These are phyloP conservation scores for Phialophora macrospora DNA, from an alignment of 2,329 filamentous ascomycete genomes.

Conservation along the genomic window DNA sequence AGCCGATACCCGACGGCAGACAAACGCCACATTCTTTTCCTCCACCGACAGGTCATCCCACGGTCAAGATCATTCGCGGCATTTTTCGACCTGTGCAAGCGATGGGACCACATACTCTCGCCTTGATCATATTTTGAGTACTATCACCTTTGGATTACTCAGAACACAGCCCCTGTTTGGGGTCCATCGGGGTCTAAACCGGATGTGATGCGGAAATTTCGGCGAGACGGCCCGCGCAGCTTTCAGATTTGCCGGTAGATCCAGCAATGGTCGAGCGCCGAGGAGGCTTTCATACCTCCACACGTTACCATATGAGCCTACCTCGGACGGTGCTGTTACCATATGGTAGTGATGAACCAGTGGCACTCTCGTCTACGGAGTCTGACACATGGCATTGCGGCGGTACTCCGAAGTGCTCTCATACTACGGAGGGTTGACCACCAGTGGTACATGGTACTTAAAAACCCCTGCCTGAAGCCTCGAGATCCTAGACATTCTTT, in stretches of 20 bases:
- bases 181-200: neutral
- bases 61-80: neutral
- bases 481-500: neutral
- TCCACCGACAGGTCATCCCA: neutral
- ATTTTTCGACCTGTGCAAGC: neutral
- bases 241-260: neutral
- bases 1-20: neutral
- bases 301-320: neutral
- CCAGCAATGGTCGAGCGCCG: neutral
- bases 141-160: neutral
- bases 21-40: conserved; percentile 10
- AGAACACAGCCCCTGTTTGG: neutral
- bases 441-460: neutral
- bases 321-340: neutral
- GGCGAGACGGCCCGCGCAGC: neutral
- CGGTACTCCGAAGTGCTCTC: neutral
- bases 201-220: neutral
- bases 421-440: neutral
- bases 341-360: neutral
- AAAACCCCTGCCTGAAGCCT: neutral
- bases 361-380: neutral
- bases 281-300: neutral
- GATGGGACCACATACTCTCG: neutral
- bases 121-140: neutral
- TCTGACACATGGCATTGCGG: neutral